Evolutionary conservation across 805 yeast genomes (phyloP), one percentile per base, ranked within the genome.

Genomic region (Cyberlindnera maclurae): DNA sequence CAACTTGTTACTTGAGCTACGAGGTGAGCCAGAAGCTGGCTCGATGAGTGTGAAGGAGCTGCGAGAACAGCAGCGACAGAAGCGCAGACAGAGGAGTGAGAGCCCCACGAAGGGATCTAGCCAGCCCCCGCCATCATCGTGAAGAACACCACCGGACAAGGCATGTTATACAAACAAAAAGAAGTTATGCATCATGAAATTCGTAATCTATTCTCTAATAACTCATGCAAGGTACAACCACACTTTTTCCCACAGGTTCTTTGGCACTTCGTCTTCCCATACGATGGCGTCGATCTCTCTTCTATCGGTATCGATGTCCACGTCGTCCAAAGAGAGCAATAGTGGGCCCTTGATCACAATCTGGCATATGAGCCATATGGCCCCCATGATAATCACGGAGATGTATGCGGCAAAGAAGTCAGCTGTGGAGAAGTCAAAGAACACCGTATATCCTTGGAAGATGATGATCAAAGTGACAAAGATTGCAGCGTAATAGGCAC

Each of bases 371-470:
- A 70, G 42, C 79, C 79, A 85, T 9, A 73, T 49, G 10, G 65
- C 70, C 26, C 68, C 64, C 60, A 79, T 79, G 36, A 81, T 60
- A 41, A 82, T 68, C 15, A 81, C 64, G n/a, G 90, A 82, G 37
- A 85, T 63, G 54, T 85, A 85, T n/a, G 83, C 74, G 18, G 85
- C 75, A 57, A 83, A 74, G 65, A 85, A 85, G 16, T 35, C 33
- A 12, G 29, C 11, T 3, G 73, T 84, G 40, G 62, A 66, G 52
- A 80, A 61, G 30, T 63, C 63, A 39, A 75, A 75, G 63, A 85
- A 85, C 2, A 74, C 74, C 3, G 70, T 59, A 59, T 73, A 85
- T 32, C 95, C 95, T 62, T 86, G 93, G 44, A 85, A 67, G 42
- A 84, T 68, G 15, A 73, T 71, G 54, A 86, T 73, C 26, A 81